A percentile compares a stretch with the other conserved stretches of the same genome.
These are phyloP conservation scores for Hypomontagnella monticulosa DNA, from an alignment of 495 filamentous ascomycete species.

Conservation along the genomic window DNA sequence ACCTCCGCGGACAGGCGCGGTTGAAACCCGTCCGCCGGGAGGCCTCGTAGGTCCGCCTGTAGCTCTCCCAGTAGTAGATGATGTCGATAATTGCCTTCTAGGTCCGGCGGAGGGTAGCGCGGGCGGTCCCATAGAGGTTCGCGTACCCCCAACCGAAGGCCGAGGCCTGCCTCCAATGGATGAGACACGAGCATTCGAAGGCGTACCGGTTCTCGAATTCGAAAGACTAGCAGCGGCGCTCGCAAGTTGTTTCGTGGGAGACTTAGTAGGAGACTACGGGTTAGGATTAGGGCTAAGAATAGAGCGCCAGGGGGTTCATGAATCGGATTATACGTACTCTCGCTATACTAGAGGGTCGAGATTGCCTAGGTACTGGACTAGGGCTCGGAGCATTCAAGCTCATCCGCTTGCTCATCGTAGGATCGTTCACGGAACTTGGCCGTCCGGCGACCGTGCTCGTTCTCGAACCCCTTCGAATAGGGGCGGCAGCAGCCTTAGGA, in stretches of 20 bases:
- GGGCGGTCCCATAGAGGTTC: conserved; percentile 76
- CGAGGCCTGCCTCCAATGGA: conserved; percentile 61
- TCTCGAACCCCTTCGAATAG: conserved; percentile 43
- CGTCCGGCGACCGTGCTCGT: conserved; percentile 44
- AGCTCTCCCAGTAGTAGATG: conserved; percentile 45
- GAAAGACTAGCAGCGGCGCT: conserved; percentile 65
- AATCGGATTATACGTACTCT: conserved; percentile 59
- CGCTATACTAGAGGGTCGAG: conserved; percentile 62
- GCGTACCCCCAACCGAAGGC: conserved; percentile 54
- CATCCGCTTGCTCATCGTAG: conserved; percentile 66
- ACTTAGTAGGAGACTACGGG: conserved; percentile 76
- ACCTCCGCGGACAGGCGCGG: conserved; percentile 45
- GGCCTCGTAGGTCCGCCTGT: conserved; percentile 47
- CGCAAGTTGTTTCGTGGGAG: conserved; percentile 78
- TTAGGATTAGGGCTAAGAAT: conserved; percentile 28
- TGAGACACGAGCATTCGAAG: conserved; percentile 58
- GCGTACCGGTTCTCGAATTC: conserved; percentile 69
- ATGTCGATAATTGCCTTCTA: conserved; percentile 48
- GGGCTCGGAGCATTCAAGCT: conserved; percentile 75
- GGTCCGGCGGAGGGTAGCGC: conserved; percentile 47
- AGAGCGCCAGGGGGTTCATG: conserved; percentile 7
- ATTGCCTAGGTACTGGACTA: conserved; percentile 64
- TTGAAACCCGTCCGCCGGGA: conserved; percentile 47
- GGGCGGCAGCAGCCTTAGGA: conserved; percentile 40
- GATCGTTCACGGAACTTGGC: conserved; percentile 54